Base-by-base conservation (phyloP, 2,329 filamentous ascomycete genomes). In the Cercospora sesami region DNA sequence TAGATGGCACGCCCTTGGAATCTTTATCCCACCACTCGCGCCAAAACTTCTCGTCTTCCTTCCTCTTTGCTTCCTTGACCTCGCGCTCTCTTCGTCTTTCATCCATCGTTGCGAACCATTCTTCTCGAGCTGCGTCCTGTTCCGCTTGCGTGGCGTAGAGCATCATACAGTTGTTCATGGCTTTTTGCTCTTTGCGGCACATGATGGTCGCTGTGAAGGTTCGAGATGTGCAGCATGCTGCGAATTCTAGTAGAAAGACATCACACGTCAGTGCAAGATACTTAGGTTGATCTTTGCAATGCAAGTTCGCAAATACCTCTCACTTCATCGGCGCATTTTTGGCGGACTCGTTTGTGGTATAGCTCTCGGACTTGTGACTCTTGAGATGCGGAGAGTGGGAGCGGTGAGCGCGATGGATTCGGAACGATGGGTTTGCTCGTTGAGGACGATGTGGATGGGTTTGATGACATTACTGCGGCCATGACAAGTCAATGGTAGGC, bases 161-260 rank as follows among this genome's bases (percentile, higher is more conserved):
- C 73, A 94, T 85, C 93, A 99, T 97, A 83, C 95, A 99, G 69
- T 84, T 85, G 82, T 99, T 99, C 95, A 99, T 99, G 39, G 86
- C 85, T 70, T 90, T 89, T 75, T 93, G 91, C 77, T 94, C 86
- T 60, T 86, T 81, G 64, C 93, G 90, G 83, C 95, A 99, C 63
- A 89, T 87, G 84, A 95, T 97, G 12, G 93, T 91, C 67, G 95
- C 91, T 66, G 90, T 93, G 75, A 98, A 87, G 5, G 94, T 98
- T 72, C 92, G 91, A 77, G 90, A 90, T 60, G 90, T 86, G 63
- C 94, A 94, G 85, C 95, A 99, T 73, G 90, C 89, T 67, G 95
- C 95, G 79, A 99, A 99, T 69, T 91, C 94, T 97, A 68, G 8
- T 12, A 14, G 7, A n/a, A 5, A 30, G 36, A 5, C 42, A 12